Evolutionary conservation across 306 rosid species (phyloP).

Genomic region (Cicer pinnatifidum): DNA sequence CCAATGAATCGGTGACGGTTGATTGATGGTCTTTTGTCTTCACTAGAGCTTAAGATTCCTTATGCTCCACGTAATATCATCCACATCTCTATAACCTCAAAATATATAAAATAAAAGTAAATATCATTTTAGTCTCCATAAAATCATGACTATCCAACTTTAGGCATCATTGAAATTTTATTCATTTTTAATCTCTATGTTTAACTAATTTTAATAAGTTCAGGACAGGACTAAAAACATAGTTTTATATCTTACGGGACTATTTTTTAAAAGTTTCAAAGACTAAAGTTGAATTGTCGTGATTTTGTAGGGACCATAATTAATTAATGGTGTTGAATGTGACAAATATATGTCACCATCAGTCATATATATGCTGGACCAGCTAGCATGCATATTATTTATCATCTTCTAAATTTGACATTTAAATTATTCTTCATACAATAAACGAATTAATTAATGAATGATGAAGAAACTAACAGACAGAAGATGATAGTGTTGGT

Average conservation of each 20-base stretch:
- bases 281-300: not conserved
- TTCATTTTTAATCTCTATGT: not conserved
- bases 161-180: not conserved
- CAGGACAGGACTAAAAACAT: not conserved
- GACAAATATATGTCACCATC: conserved; percentile 11
- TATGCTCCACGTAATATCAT: conserved; percentile 54
- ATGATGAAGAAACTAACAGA: conserved; percentile 1
- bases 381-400: not conserved
- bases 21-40: conserved; percentile 53
- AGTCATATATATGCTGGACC: conserved; percentile 25
- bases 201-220: not conserved
- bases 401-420: conserved; percentile 17
- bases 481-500: conserved; percentile 32
- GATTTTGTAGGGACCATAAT: conserved; percentile 5
- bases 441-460: not conserved
- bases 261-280: not conserved
- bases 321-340: conserved; percentile 12
- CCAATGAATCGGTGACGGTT: conserved; percentile 49
- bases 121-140: not conserved
- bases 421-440: conserved; percentile 6
- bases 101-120: not conserved
- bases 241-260: not conserved
- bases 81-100: conserved; percentile 42
- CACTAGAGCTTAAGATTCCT: conserved; percentile 58
- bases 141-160: conserved; percentile 16